A percentile compares a stretch with the other conserved stretches of the same genome.
Evolutionary conservation across 1,284 basidiomycete species (phyloP).

Genomic region (Apiotrichum veenhuisii): DNA sequence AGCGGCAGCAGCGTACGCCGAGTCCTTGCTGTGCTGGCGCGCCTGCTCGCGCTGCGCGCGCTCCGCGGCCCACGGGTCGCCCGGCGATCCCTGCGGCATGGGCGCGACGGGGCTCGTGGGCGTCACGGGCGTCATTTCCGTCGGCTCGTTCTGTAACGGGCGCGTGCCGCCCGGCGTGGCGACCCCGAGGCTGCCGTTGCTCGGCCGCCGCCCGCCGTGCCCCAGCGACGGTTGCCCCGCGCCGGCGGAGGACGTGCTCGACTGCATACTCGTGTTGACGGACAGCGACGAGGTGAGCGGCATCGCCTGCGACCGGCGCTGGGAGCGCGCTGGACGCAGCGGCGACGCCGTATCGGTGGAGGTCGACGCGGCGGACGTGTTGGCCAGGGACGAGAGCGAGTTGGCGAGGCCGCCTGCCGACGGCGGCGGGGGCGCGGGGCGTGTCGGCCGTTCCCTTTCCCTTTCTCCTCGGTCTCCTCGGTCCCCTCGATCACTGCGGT

Average conservation of each 20-base stretch:
- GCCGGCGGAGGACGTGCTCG: neutral
- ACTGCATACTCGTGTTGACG: neutral
- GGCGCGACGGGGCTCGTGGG: neutral
- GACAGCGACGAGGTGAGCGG: neutral
- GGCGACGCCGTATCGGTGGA: neutral
- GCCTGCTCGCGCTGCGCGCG: conserved; percentile 33
- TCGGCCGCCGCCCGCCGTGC: neutral
- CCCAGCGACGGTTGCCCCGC: conserved; percentile 5
- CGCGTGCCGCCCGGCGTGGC: too few relatives aligned
- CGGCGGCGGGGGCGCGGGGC: neutral
- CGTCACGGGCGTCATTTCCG: neutral
- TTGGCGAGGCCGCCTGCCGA: neutral
- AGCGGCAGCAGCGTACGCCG: conserved; percentile 16
- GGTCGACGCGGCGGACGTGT: neutral
- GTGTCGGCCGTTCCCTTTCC: too few relatives aligned
- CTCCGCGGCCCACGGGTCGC: conserved; percentile 42
- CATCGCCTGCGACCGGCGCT: neutral
- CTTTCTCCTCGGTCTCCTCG: too few relatives aligned
- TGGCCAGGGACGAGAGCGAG: neutral
- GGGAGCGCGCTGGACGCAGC: neutral
- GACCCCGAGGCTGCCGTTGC: neutral
- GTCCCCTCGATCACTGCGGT: too few relatives aligned
- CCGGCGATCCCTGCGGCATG: neutral
- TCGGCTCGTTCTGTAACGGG: neutral
- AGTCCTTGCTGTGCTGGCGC: conserved; percentile 27